Conservation (phyloP, 495 filamentous ascomycete species). For the Penicillium antarcticum region DNA sequence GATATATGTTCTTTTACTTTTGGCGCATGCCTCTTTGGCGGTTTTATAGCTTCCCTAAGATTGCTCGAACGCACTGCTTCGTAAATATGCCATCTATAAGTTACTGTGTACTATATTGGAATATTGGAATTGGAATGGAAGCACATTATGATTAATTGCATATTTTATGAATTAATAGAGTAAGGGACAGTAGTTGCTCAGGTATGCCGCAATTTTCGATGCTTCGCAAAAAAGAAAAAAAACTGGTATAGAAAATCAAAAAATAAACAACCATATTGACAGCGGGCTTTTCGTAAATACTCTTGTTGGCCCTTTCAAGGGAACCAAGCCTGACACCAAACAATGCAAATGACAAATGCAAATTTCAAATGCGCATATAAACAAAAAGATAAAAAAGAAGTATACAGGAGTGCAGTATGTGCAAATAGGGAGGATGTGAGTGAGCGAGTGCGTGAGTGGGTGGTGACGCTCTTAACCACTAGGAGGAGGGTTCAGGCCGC, state of each 20-base stretch:
- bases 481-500: neutral
- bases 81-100: no score
- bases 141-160: neutral
- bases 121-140: neutral
- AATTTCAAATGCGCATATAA: neutral
- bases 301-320: neutral
- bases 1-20: neutral
- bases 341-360: slow-evolving; percentile 1
- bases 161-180: neutral
- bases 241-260: neutral
- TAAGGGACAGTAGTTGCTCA: neutral
- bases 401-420: slow-evolving; percentile 4
- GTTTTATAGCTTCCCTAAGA: neutral
- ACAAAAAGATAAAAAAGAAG: slow-evolving; percentile 1
- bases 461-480: neutral
- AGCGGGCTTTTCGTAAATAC: neutral
- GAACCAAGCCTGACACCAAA: neutral
- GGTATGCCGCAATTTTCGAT: slow-evolving; percentile 1
- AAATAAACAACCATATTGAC: neutral
- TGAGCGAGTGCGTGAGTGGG: neutral
- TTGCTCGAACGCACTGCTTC: no score
- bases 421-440: neutral
- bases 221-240: neutral
- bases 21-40: neutral
- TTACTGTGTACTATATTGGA: neutral